phyloP scores from a whole-genome alignment of 805 yeast genomes.

The Saccharomycopsis amapae region DNA sequence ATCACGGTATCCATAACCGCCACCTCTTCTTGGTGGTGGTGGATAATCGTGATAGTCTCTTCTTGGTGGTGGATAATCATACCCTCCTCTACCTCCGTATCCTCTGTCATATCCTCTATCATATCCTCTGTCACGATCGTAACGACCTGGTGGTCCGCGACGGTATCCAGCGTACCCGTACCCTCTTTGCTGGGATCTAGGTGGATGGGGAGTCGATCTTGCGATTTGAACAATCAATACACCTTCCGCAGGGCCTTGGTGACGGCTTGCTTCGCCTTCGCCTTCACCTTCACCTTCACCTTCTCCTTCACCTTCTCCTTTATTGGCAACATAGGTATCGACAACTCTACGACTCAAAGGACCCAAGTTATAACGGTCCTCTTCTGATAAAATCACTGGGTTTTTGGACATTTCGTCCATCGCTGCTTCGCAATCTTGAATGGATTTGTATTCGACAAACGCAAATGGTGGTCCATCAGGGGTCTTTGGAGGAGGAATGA shows the following conservation, averaged over 20 bases:
- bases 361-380: slow-evolving; percentile 3
- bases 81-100: slow-evolving; percentile 8
- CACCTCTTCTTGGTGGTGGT: slow-evolving; percentile 11
- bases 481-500: slow-evolving; percentile 54
- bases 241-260: no score
- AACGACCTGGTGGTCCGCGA: slow-evolving; percentile 18
- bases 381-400: slow-evolving; percentile 10
- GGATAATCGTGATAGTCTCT: slow-evolving; percentile 10
- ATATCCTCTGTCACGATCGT: no score
- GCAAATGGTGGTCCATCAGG: slow-evolving; percentile 55
- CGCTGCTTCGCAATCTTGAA: slow-evolving; percentile 50
- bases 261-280: no score
- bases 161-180: no score
- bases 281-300: not conserved
- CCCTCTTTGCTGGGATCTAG: slow-evolving; percentile 14
- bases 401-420: slow-evolving; percentile 31
- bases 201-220: slow-evolving; percentile 20
- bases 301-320: not conserved
- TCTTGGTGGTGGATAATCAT: slow-evolving; percentile 6
- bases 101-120: slow-evolving; percentile 18
- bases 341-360: not conserved
- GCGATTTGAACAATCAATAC: slow-evolving; percentile 20
- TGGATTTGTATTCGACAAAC: slow-evolving; percentile 49
- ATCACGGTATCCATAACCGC: slow-evolving; percentile 16
- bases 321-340: slow-evolving; percentile 2